These are phyloP conservation scores for Chalciporus chontae DNA, from an alignment of 768 basidiomycete species.

Conservation along the genomic window DNA sequence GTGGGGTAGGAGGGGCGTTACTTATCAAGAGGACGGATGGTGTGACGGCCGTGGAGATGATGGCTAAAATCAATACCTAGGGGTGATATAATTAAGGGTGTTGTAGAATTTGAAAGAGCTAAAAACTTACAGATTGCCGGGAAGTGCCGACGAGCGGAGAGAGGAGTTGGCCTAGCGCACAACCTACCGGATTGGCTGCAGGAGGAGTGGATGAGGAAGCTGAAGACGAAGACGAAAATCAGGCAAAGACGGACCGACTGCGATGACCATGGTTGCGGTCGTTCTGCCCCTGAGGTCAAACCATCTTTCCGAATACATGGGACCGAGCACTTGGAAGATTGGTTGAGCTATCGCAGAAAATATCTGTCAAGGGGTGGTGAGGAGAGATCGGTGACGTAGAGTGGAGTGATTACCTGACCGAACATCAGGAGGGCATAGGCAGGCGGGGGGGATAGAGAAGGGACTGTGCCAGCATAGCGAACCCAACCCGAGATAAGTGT, in stretches of 20 bases:
- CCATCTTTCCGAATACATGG: constrained; percentile 82
- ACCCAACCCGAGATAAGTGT: constrained; percentile 71
- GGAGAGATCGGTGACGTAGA: not conserved
- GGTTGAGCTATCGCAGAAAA: constrained; percentile 66
- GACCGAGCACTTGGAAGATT: constrained; percentile 72
- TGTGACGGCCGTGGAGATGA: constrained; percentile 59
- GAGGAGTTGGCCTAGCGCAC: constrained; percentile 69
- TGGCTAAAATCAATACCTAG: constrained; percentile 67
- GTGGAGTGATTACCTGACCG: constrained; percentile 50
- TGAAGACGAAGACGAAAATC: not conserved
- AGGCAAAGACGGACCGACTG: constrained; percentile 34
- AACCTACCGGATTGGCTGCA: constrained; percentile 74
- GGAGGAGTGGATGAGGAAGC: constrained; percentile 2
- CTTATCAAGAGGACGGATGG: constrained; percentile 60
- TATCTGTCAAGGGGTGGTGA: constrained; percentile 37
- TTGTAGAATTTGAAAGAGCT: constrained; percentile 14
- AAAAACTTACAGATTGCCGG: constrained; percentile 53
- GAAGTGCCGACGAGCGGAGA: constrained; percentile 57
- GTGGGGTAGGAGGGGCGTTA: constrained; percentile 68
- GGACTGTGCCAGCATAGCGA: constrained; percentile 68
- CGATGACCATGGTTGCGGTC: constrained; percentile 65
- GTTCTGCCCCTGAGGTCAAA: constrained; percentile 74
- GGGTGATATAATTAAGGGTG: constrained; percentile 15
- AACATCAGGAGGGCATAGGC: constrained; percentile 67
- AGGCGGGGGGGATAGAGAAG: constrained; percentile 45